Conservation (phyloP, 176 grass and related monocot species). For the Bothriochloa decipiens region DNA sequence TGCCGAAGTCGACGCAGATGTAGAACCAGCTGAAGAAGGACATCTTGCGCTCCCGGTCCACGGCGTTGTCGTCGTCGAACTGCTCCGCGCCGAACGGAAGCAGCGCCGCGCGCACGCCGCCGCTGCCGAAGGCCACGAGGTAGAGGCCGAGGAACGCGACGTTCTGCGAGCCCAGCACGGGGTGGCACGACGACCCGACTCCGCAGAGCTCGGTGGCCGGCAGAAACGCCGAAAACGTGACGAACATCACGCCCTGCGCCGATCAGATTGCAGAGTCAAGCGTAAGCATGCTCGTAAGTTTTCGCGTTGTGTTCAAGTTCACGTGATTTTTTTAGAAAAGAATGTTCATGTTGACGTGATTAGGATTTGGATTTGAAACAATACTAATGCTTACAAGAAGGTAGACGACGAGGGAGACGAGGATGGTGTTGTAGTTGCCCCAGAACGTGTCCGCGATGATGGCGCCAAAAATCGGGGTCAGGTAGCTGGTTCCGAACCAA, state of each 20-base stretch:
- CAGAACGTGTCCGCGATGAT: constrained; percentile 66
- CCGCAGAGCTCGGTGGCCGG: constrained; percentile 38
- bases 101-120: constrained; percentile 69
- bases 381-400: constrained; percentile 42
- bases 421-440: constrained; percentile 68
- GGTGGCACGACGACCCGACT: constrained; percentile 29
- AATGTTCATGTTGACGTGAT: background rate
- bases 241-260: constrained; percentile 49
- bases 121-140: constrained; percentile 68
- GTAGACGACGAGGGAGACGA: constrained; percentile 63
- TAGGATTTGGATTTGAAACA: background rate
- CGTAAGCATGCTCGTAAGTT: background rate
- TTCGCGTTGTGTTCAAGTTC: background rate
- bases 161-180: constrained; percentile 8
- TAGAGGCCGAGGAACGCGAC: constrained; percentile 63
- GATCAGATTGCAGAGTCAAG: background rate
- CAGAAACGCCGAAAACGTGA: constrained; percentile 65
- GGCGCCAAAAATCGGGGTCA: constrained; percentile 64
- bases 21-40: constrained; percentile 88
- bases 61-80: constrained; percentile 56
- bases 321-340: background rate
- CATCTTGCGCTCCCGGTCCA: constrained; percentile 61
- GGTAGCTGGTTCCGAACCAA: constrained; percentile 67
- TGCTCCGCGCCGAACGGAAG: constrained; percentile 83
- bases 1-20: constrained; percentile 74